Base-by-base conservation (phyloP, 2,329 filamentous ascomycete species). In the Berkeleyomyces rouxiae region DNA sequence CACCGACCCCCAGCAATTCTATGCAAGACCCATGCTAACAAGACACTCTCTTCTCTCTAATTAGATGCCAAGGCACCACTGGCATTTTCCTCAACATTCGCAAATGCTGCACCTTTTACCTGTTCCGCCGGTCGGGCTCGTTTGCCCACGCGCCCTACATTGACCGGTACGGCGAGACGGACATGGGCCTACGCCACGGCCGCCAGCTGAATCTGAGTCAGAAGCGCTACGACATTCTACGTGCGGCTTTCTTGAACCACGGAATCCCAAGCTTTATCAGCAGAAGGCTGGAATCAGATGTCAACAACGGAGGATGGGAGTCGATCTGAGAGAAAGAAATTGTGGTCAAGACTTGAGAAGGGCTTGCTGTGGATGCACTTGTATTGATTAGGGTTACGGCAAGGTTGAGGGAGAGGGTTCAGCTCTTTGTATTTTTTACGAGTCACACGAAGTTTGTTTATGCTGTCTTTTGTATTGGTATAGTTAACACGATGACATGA, bases 301-400 rank as follows among this genome's bases (percentile, higher is more conserved):
- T 96, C 53, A 99, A 99, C 71, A 96, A 90, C 69, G 93, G 93
- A 0, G 93, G 93, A 0, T 99, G 93, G 93, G 93, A 99, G 76
- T 96, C 84, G n/a, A 79, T 84, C 61, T 81, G 23, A 49, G 11
- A 13, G 23, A 23, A 23, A 23, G 23, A 23, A 23, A 23, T 23
- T 2, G 23, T 23, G 23, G 23, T 23, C 23, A 23, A 23, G 23
- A 23, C 23, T 23, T 23, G 23, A 23, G 2, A 23, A 23, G 23
- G 23, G 23, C 23, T 23, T 23, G 23, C 23, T 2, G 23, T 23
- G 23, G 23, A 23, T 23, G 23, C 23, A 23, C 23, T 23, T 23
- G 23, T 23, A 23, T 23, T 23, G 23, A 23, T 23, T 53, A 3
- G 11, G 11, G 47, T 53, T 4, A 3, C 31, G 2, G 47, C 31